Conservation (phyloP, 345 rosid genomes). For the Camelina hispida region DNA sequence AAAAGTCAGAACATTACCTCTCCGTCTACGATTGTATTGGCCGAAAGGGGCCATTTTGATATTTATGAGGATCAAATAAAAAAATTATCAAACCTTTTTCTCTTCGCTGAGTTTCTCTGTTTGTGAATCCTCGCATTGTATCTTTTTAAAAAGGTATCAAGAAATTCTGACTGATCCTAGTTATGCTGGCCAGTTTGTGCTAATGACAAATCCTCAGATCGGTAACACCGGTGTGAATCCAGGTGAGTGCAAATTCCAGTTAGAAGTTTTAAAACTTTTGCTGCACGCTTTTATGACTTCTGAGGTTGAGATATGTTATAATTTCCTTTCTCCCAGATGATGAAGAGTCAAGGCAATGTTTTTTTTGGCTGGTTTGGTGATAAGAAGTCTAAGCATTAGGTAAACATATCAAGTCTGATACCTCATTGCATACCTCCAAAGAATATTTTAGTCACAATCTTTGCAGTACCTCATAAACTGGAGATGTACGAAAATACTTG, state of each 20-base stretch:
- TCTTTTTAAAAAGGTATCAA: conserved; percentile 72
- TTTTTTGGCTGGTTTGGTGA: background rate
- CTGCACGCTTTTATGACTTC: background rate
- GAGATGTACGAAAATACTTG: background rate
- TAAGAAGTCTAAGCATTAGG: background rate
- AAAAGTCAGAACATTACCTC: background rate
- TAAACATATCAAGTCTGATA: background rate
- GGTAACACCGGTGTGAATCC: background rate
- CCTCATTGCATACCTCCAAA: background rate
- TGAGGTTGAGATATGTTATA: background rate
- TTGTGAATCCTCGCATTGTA: too few relatives aligned
- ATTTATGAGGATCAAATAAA: too few relatives aligned
- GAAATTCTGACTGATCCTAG: conserved; percentile 97
- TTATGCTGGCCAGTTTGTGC: conserved; percentile 90
- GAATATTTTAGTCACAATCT: background rate
- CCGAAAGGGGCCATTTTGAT: too few relatives aligned
- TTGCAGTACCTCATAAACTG: background rate
- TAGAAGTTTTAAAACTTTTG: background rate
- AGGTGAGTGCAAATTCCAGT: background rate
- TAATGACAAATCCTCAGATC: conserved; percentile 60
- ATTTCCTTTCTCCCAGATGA: background rate
- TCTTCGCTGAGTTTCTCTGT: too few relatives aligned
- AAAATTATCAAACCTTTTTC: too few relatives aligned
- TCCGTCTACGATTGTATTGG: too few relatives aligned
- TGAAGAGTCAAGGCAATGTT: background rate